Conservation (phyloP, 768 basidiomycete genomes). For the Podaxis carcinomalis region DNA sequence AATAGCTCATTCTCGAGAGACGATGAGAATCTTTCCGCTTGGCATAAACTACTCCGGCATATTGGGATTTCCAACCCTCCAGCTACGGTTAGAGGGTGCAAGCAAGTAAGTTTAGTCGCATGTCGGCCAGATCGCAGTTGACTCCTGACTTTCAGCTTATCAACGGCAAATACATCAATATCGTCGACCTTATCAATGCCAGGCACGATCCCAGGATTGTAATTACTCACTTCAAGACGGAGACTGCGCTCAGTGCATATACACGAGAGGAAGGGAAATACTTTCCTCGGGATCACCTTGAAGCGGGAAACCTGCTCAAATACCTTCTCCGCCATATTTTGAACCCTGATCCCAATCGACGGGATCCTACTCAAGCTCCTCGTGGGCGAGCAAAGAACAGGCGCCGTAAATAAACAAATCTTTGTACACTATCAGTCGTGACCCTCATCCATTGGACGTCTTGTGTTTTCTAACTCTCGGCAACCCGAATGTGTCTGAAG, state of each 20-base stretch:
- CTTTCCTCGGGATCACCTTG: neutral
- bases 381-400: neutral
- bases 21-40: constrained; percentile 5
- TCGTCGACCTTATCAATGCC: constrained; percentile 12
- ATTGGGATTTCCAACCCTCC: constrained; percentile 4
- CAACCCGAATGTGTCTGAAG: too few relatives aligned
- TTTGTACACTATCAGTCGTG: neutral
- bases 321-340: neutral
- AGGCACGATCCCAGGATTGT: neutral
- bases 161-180: constrained; percentile 11
- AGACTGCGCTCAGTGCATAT: constrained; percentile 5
- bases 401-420: neutral
- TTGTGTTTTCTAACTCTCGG: too few relatives aligned
- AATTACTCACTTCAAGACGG: neutral
- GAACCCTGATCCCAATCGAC: neutral
- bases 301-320: neutral
- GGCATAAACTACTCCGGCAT: neutral
- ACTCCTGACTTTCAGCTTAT: neutral
- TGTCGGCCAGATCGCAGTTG: neutral
- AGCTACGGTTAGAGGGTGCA: neutral
- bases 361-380: neutral
- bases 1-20: constrained; percentile 14
- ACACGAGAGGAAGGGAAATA: neutral
- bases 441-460: too few relatives aligned
- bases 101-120: neutral